Evolutionary conservation across 495 filamentous ascomycete species (phyloP), one percentile per base, ranked within the genome.

Genomic region (Astrocystis sublimbata): DNA sequence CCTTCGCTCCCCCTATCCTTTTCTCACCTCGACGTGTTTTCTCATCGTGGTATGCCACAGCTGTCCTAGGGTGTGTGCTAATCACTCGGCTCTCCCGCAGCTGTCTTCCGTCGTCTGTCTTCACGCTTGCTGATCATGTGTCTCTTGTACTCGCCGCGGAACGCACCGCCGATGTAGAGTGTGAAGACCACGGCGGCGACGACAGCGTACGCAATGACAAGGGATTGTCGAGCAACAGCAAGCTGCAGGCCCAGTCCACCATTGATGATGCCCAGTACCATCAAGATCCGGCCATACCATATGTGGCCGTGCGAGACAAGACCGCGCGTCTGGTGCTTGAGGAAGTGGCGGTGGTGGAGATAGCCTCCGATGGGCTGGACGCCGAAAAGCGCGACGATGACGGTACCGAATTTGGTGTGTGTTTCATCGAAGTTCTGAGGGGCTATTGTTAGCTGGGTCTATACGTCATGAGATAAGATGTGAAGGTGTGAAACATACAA

Each of bases 211-310:
- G 82, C 84, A 62, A 88, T 80, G 30, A 85, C 59, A 26, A 80
- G 81, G 2, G 77, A 74, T n/a, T 47, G 65, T 1, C 71, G 62
- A 6, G 76, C 78, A 10, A 67, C 63, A 17, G 81, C 71, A n/a
- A 88, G 69, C 26, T 75, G 60, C 13, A 91, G 76, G 1, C 89
- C 90, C 4, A 91, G 72, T 0, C 89, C 89, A 52, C 83, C 90
- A 71, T 92, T 92, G 57, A 92, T 76, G 35, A 90, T 76, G 2
- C 85, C 90, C n/a, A 90, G 65, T 3, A 79, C 66, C 24, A 92
- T 79, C 35, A 90, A 64, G 6, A 72, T 45, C 1, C 90, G 83
- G 4, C 90, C 90, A 60, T 80, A 83, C 89, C 90, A 92, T 65
- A 88, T 84, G 68, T 93, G 90, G 4, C 73, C 66, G 57, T 85